Percentiles rank a stretch among this genome's conserved stretches.
These are phyloP conservation scores for Salix brachista DNA, from an alignment of 345 rosid species.

Conservation along the genomic window DNA sequence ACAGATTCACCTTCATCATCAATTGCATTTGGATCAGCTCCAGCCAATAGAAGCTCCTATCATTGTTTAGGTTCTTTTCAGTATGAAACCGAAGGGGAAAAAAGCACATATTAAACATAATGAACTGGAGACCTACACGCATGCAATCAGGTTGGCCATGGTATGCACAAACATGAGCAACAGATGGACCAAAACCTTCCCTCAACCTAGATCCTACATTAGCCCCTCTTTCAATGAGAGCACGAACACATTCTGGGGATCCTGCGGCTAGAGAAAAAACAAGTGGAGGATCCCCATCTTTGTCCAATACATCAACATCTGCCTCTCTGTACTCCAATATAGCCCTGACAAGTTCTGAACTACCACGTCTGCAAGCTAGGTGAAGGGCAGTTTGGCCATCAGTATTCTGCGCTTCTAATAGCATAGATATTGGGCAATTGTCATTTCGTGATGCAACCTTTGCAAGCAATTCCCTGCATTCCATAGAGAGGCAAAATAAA, in stretches of 20 bases:
- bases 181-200: conserved; percentile 91
- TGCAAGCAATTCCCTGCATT: conserved; percentile 61
- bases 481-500: background rate
- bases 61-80: conserved; percentile 11
- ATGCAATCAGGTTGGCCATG: conserved; percentile 99
- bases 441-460: conserved; percentile 60
- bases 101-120: background rate
- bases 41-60: conserved; percentile 90
- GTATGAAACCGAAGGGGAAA: background rate
- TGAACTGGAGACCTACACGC: conserved; percentile 59
- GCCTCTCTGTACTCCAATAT: conserved; percentile 66
- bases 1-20: conserved; percentile 99
- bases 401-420: conserved; percentile 70
- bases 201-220: conserved; percentile 80
- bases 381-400: conserved; percentile 96
- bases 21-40: conserved; percentile 96
- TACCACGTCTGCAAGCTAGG: conserved; percentile 96
- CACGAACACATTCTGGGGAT: conserved; percentile 87
- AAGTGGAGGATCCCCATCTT: conserved; percentile 96
- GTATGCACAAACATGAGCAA: conserved; percentile 96
- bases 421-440: conserved; percentile 42
- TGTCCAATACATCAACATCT: conserved; percentile 81
- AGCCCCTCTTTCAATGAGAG: conserved; percentile 75
- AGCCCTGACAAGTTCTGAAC: conserved; percentile 76
- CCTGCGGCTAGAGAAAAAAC: conserved; percentile 98